Conservation (phyloP, 805 yeast species). For the Priceomyces melissophilus region DNA sequence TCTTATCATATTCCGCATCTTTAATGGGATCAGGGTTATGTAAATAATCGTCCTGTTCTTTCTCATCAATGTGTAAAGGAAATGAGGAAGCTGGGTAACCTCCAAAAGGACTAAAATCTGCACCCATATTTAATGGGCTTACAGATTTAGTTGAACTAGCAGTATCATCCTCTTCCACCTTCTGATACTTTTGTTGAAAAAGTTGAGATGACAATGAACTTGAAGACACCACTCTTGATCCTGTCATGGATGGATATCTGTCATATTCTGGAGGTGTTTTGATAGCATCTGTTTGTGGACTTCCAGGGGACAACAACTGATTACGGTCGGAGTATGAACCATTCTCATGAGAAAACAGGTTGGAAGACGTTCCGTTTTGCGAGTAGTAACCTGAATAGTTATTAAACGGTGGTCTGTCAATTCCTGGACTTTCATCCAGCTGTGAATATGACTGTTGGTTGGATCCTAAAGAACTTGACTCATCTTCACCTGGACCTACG, state of each 20-base stretch:
- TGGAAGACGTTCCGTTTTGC: conserved; percentile 33
- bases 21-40: conserved; percentile 96
- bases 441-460: conserved; percentile 7
- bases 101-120: conserved; percentile 86
- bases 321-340: conserved; percentile 5
- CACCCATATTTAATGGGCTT: conserved; percentile 42
- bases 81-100: conserved; percentile 93
- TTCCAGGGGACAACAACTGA: neutral
- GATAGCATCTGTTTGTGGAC: conserved; percentile 14
- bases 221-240: conserved; percentile 56
- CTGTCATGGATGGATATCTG: conserved; percentile 63
- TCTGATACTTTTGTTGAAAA: conserved; percentile 2
- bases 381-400: conserved; percentile 40
- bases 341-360: conserved; percentile 10
- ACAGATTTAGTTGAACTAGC: conserved; percentile 18
- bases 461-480: conserved; percentile 8
- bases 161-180: conserved; percentile 15
- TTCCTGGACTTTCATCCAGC: conserved; percentile 8
- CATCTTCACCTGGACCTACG: conserved; percentile 8
- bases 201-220: conserved; percentile 25
- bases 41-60: conserved; percentile 90
- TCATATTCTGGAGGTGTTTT: conserved; percentile 58
- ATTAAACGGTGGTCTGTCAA: conserved; percentile 12
- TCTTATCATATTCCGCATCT: conserved; percentile 80
- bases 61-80: conserved; percentile 87